Evolutionary conservation across 129 eudicot genomes (phyloP).

Genomic region (Silybum marianum): DNA sequence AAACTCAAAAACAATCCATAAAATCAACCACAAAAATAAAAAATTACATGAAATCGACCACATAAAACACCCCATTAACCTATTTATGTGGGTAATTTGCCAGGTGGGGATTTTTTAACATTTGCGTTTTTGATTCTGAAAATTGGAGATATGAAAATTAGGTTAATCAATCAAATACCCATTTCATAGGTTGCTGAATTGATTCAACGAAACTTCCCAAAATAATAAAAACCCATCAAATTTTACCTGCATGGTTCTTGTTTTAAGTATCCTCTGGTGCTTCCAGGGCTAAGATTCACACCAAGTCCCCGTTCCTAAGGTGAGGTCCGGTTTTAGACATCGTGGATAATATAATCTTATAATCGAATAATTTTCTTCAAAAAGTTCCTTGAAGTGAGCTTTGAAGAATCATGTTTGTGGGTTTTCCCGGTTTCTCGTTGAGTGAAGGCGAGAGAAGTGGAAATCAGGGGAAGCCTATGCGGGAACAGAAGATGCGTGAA

Average conservation of each 20-base stretch:
- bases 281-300: constrained; percentile 69
- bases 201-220: background rate
- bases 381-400: too few species aligned
- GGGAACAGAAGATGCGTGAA: too few species aligned
- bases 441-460: too few species aligned
- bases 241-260: constrained; percentile 77
- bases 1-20: too few species aligned
- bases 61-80: constrained; percentile 28
- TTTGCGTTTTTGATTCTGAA: constrained; percentile 58
- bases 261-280: constrained; percentile 57
- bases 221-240: too few species aligned
- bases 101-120: constrained; percentile 64
- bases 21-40: too few species aligned
- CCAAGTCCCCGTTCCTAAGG: constrained; percentile 26
- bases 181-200: background rate
- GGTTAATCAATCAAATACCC: background rate
- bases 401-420: too few species aligned
- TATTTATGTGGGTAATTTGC: constrained; percentile 59
- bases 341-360: too few species aligned
- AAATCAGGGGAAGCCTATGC: too few species aligned
- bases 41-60: background rate
- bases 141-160: constrained; percentile 16
- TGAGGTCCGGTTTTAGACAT: too few species aligned
- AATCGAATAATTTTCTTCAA: too few species aligned
- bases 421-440: too few species aligned